Evolutionary conservation across 1,139 yeast species (phyloP), one percentile per base, ranked within the genome.

Genomic region (Debaryomycetaceae sp.): DNA sequence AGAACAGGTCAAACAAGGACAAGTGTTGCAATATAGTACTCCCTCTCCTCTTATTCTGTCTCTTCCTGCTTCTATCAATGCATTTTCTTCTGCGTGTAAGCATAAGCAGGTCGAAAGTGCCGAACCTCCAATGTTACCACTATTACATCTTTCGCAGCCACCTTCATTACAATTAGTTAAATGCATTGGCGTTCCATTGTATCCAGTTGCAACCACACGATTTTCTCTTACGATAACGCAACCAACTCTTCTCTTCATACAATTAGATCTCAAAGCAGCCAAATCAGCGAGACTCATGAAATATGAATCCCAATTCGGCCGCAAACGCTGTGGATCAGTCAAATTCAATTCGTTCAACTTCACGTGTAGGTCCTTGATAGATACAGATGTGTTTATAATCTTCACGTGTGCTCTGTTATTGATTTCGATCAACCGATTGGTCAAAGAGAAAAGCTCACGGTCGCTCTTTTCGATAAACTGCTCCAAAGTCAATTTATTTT

Each of bases 181-280:
- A 44, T 91, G 88, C 32, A 96, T 74, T 9, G 98, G 98, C 0
- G 99, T 92, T 1, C 99, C 98, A 56, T 92, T 92, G 62, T 94
- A 92, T 0, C 98, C 99, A 0, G 98, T 92, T 1, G 98, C 95
- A 26, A 94, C 76, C 29, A 92, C 96, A 40, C 97, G 70, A 37
- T 79, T 81, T 40, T 87, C 94, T 39, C 91, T 75, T 1, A 88
- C 97, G 24, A 92, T 78, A 3, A 94, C 98, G 61, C 98, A 91
- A 0, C 98, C 98, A 1, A 92, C 98, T 43, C 96, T 73, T 43
- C 98, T 73, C 60, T 92, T 94, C 98, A 92, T 94, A 65, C 98
- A 94, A 52, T 92, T 94, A 29, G 95, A 83, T 49, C 99, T 70
- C 39, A 83, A 71, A 0, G 98, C 96, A 0, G 98, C 98, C 52